Conservation (phyloP, 371 early-diverging fungal genomes). For the Nematocida ironsii region DNA sequence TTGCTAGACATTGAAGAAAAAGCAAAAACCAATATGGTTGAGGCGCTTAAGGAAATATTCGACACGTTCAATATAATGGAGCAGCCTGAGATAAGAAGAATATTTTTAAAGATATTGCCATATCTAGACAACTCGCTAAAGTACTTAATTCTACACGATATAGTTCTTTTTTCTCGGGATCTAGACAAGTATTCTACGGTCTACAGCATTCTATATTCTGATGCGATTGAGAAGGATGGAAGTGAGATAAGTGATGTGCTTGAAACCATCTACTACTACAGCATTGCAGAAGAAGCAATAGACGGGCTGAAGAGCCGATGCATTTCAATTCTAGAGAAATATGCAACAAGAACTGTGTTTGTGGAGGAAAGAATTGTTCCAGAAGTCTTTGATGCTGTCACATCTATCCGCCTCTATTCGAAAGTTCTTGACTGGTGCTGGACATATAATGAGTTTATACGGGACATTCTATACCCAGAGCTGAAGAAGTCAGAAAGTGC, state of each 20-base stretch:
- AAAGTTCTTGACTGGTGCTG: slow-evolving; percentile 70
- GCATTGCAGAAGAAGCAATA: background rate
- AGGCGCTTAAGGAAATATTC: slow-evolving; percentile 37
- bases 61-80: slow-evolving; percentile 6
- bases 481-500: slow-evolving; percentile 41
- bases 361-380: background rate
- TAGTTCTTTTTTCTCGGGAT: slow-evolving; percentile 30
- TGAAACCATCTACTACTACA: slow-evolving; percentile 25
- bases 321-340: slow-evolving; percentile 17
- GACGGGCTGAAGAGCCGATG: slow-evolving; percentile 14
- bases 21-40: slow-evolving; percentile 7
- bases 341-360: background rate
- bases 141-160: slow-evolving; percentile 49
- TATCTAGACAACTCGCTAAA: slow-evolving; percentile 30
- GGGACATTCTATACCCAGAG: slow-evolving; percentile 51
- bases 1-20: slow-evolving; percentile 14
- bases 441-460: slow-evolving; percentile 67
- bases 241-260: slow-evolving; percentile 44
- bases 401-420: slow-evolving; percentile 59
- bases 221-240: slow-evolving; percentile 48
- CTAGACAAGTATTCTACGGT: slow-evolving; percentile 31
- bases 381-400: slow-evolving; percentile 49
- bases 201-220: slow-evolving; percentile 26
- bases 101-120: background rate
- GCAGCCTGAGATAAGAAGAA: slow-evolving; percentile 1